These are phyloP conservation scores for Urochloa ruziziensis DNA, from an alignment of 176 grass and related monocot genomes.

Conservation along the genomic window DNA sequence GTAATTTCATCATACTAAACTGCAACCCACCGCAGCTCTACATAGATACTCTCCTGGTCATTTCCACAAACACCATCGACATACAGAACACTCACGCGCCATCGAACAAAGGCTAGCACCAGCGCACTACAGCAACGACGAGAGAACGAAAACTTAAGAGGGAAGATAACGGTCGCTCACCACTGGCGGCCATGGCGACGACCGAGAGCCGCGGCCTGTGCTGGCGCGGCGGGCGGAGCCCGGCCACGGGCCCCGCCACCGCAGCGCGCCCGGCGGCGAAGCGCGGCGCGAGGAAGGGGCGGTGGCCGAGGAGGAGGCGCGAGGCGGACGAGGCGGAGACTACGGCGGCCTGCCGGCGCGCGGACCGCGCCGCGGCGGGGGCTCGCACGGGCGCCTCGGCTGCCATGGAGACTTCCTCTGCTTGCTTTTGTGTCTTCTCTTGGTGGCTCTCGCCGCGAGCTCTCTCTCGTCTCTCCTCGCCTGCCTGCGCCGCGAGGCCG, in stretches of 20 bases:
- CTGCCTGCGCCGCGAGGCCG: slow-evolving; percentile 28
- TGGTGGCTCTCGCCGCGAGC: not conserved
- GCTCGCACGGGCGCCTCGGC: slow-evolving; percentile 51
- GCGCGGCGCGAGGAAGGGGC: slow-evolving; percentile 45
- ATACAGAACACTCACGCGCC: not conserved
- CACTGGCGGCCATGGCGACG: slow-evolving; percentile 72
- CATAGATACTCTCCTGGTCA: not conserved
- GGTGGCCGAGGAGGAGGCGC: slow-evolving; percentile 53
- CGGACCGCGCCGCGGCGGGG: slow-evolving; percentile 21
- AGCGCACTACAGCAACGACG: not conserved
- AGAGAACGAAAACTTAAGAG: not conserved
- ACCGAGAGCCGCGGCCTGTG: slow-evolving; percentile 55
- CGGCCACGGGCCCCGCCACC: slow-evolving; percentile 37
- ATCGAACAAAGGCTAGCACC: not conserved
- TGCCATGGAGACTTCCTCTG: slow-evolving; percentile 43
- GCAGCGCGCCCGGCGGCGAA: slow-evolving; percentile 30
- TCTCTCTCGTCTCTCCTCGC: not conserved
- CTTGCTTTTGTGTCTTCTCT: not conserved
- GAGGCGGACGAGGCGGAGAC: slow-evolving; percentile 47
- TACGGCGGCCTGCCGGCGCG: slow-evolving; percentile 24
- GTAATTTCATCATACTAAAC: not conserved
- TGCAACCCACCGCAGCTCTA: not conserved
- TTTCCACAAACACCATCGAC: slow-evolving; percentile 45
- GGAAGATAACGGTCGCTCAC: slow-evolving; percentile 23
- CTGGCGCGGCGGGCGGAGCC: slow-evolving; percentile 36